phyloP scores from a whole-genome alignment of 148 eudicot genomes.

The Selenicereus undatus region DNA sequence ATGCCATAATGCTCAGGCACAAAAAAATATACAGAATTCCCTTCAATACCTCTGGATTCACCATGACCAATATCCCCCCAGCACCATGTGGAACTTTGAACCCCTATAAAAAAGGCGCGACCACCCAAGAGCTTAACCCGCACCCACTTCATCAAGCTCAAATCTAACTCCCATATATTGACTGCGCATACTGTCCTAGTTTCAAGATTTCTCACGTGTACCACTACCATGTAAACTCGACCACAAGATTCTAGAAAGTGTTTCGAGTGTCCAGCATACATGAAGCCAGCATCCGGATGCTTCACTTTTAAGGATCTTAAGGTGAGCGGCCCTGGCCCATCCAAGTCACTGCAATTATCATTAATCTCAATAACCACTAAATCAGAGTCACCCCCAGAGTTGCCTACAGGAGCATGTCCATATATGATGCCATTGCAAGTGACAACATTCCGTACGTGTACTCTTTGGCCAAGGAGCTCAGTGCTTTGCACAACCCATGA shows the following conservation, averaged over 20 bases:
- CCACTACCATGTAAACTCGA: background rate
- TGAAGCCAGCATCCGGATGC: too few relatives aligned
- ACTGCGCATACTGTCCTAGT: background rate
- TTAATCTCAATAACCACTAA: background rate
- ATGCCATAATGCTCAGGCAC: background rate
- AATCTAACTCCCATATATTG: background rate
- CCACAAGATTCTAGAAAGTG: constrained; percentile 5
- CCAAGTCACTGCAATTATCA: background rate
- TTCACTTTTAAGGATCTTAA: background rate
- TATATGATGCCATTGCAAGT: background rate
- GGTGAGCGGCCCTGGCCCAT: background rate
- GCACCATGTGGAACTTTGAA: background rate
- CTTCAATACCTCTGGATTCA: constrained; percentile 2
- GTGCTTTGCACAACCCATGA: background rate
- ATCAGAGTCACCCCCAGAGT: too few relatives aligned
- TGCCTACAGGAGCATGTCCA: background rate
- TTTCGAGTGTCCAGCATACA: rapidly evolving
- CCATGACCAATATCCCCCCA: background rate
- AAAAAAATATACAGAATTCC: constrained; percentile 10
- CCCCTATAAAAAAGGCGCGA: constrained; percentile 7
- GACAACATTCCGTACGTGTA: too few relatives aligned
- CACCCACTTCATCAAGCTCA: background rate
- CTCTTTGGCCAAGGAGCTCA: background rate
- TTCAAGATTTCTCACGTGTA: too few relatives aligned
- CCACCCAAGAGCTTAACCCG: background rate